Percentiles rank a stretch among this genome's conserved stretches.
These are phyloP conservation scores for Carpinus viminea DNA, from an alignment of 306 rosid species.

Conservation along the genomic window DNA sequence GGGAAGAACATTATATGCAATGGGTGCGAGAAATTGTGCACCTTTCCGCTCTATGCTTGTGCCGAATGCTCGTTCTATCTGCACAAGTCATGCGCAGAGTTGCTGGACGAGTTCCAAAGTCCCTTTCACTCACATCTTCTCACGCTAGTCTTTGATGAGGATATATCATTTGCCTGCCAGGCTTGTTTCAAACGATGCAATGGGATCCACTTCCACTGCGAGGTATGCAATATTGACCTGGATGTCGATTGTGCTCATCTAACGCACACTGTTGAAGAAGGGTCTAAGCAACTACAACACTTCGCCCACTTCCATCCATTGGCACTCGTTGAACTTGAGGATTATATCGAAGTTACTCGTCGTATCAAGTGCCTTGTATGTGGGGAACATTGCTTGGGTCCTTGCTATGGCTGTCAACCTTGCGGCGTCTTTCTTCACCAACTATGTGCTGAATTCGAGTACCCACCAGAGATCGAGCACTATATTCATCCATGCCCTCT, in stretches of 20 bases:
- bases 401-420: conserved; percentile 1
- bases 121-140: conserved; percentile 2
- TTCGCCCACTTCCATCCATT: background rate
- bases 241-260: background rate
- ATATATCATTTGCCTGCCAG: background rate
- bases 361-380: background rate
- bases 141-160: background rate
- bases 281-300: background rate
- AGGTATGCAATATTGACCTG: background rate
- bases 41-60: background rate
- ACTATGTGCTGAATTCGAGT: background rate
- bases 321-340: background rate
- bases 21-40: background rate
- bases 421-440: background rate
- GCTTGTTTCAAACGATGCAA: background rate
- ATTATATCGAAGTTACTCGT: background rate
- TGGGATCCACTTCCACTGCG: background rate
- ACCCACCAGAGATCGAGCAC: background rate
- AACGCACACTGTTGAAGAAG: background rate
- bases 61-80: background rate
- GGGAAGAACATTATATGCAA: background rate
- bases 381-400: background rate
- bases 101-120: background rate
- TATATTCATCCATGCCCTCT: background rate
- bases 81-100: conserved; percentile 3